Evolutionary conservation across 208 protist species (phyloP), one percentile per base, ranked within the genome.

Genomic region (Leishmania aethiopica): DNA sequence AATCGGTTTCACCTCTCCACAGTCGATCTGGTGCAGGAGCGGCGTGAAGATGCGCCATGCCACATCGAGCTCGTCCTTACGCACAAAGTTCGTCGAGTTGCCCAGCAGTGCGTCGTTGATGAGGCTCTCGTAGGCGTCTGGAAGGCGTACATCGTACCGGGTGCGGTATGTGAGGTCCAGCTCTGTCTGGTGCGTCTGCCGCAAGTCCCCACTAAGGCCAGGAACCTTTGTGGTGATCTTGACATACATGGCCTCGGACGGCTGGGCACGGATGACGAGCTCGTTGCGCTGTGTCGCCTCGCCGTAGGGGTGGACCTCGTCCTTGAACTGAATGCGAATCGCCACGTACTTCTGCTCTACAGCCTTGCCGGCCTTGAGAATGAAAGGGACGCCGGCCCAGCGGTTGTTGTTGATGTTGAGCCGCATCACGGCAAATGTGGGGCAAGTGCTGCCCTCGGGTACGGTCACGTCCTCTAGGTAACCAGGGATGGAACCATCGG

Each of bases 321-420:
- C 92, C 84, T 96, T 95, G 85, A 98, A 98, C 88, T 97, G 94
- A 75, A 98, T 93, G 78, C 91, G 89, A 64, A 98, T 96, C 64
- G 84, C 90, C 22, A 98, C 89, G 57, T 90, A 90, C 80, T 96
- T 95, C 64, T 89, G 75, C 82, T 98, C 95, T 11, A 98, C 74
- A n/a, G 95, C 94, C 85, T 99, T 99, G 45, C 96, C 95, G 4
- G 93, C 94, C 81, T 96, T 97, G 37, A 98, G 86, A 72, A 98
- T 93, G 83, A 99, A 99, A 35, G 97, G 97, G 35, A 99, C 96
- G 71, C 91, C 96, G n/a, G 95, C 79, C 98, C 98, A 99, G 45
- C 97, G 92, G 77, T 96, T 89, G 88, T 98, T 99, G 81, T 98
- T 95, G 80, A 99, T 96, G 77, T 86, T 79, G 17, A 99, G 86